These are phyloP conservation scores for Alternaria arbusti DNA, from an alignment of 2,329 filamentous ascomycete genomes.

Conservation along the genomic window DNA sequence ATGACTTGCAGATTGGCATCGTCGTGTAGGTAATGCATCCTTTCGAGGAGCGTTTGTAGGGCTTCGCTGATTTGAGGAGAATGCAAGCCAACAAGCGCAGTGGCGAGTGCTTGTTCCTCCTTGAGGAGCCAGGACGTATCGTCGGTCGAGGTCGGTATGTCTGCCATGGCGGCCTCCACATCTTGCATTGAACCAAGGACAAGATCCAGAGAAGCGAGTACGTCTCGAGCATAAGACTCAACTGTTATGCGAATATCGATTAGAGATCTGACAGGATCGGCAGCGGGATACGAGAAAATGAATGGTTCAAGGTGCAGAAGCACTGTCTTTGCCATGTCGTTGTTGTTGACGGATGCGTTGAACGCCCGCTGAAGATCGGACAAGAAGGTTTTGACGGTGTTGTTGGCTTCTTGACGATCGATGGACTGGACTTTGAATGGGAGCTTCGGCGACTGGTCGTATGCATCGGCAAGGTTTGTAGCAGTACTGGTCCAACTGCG, in stretches of 20 bases:
- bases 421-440: conserved; percentile 35
- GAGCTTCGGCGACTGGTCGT: conserved; percentile 30
- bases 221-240: conserved; percentile 60
- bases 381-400: conserved; percentile 20
- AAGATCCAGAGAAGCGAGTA: conserved; percentile 73
- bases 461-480: conserved; percentile 20
- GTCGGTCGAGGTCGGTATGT: conserved; percentile 65
- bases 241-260: conserved; percentile 16
- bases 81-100: conserved; percentile 65
- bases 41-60: conserved; percentile 53
- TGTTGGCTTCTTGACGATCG: conserved; percentile 18
- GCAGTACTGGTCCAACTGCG: conserved; percentile 30
- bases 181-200: conserved; percentile 82
- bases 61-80: conserved; percentile 60
- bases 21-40: conserved; percentile 54
- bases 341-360: conserved; percentile 24
- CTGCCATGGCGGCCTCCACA: conserved; percentile 63
- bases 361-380: conserved; percentile 23
- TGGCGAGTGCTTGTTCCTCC: conserved; percentile 46
- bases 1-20: conserved; percentile 53
- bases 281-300: conserved; percentile 51
- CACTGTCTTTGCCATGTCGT: conserved; percentile 32
- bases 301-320: conserved; percentile 72
- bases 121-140: conserved; percentile 68
- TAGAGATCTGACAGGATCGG: background rate